These are phyloP conservation scores for Proliferodiscus dingleyae DNA, from an alignment of 2,329 filamentous ascomycete genomes.

Conservation along the genomic window DNA sequence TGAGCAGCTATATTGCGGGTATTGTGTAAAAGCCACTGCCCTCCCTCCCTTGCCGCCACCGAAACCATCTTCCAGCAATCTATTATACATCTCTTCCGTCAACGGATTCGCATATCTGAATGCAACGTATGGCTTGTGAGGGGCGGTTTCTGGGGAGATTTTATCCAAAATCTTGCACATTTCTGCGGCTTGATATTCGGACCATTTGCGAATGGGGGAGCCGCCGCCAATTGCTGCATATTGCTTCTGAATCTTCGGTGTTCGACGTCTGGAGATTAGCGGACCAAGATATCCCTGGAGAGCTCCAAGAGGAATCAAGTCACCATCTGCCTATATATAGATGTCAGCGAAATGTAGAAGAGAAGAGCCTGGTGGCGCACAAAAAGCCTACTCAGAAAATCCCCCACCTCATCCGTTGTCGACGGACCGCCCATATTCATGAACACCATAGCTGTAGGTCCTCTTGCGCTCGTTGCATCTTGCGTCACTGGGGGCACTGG, in stretches of 20 bases:
- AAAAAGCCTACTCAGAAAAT: conserved; percentile 87
- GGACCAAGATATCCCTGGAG: conserved; percentile 88
- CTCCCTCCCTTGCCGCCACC: conserved; percentile 84
- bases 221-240: conserved; percentile 93
- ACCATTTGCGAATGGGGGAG: conserved; percentile 98
- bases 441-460: conserved; percentile 96
- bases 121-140: conserved; percentile 95
- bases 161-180: conserved; percentile 97
- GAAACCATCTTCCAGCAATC: conserved; percentile 82
- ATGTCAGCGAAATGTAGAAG: conserved; percentile 11
- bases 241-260: conserved; percentile 94
- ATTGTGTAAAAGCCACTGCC: conserved; percentile 96
- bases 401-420: conserved; percentile 79
- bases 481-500: conserved; percentile 74
- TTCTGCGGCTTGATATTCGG: conserved; percentile 84
- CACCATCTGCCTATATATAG: conserved; percentile 72
- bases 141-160: conserved; percentile 86
- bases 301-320: conserved; percentile 91
- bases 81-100: conserved; percentile 88
- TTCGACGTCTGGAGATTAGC: conserved; percentile 78
- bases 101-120: conserved; percentile 93
- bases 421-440: conserved; percentile 98
- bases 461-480: conserved; percentile 63
- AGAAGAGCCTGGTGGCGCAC: conserved; percentile 47
- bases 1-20: conserved; percentile 96